Evolutionary conservation across 2,329 filamentous ascomycete genomes (phyloP).

Genomic region (Aspergillus sojae): DNA sequence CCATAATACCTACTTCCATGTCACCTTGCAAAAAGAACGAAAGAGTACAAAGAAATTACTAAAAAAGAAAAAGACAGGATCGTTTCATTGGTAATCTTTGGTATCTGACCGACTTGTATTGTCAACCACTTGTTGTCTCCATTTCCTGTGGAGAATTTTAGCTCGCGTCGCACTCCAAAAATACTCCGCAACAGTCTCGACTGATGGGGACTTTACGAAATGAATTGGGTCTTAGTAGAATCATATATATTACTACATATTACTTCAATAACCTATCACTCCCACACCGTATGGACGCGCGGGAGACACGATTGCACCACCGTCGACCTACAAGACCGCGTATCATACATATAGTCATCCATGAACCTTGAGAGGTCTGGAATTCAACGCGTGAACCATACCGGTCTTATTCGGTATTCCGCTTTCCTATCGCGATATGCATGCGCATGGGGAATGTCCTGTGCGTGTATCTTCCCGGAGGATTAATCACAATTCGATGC

Average conservation of each 20-base stretch:
- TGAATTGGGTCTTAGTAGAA: slow-evolving; percentile 2
- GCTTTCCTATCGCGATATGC: neutral
- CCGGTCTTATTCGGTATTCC: neutral
- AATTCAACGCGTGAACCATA: neutral
- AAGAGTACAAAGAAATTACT: neutral
- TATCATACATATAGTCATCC: neutral
- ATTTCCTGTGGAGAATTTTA: slow-evolving; percentile 5
- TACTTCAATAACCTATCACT: slow-evolving; percentile 1
- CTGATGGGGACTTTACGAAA: slow-evolving; percentile 1
- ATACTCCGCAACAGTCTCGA: slow-evolving; percentile 6
- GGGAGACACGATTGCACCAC: neutral
- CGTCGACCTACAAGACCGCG: neutral
- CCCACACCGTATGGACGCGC: neutral
- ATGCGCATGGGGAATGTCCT: neutral
- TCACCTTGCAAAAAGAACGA: neutral
- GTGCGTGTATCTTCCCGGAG: neutral
- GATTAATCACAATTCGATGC: slow-evolving; percentile 9
- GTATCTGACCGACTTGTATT: neutral
- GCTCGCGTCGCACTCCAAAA: slow-evolving; percentile 4
- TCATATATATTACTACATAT: slow-evolving; percentile 3
- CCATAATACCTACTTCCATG: neutral
- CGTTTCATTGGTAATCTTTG: neutral
- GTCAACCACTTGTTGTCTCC: neutral
- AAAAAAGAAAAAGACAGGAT: neutral
- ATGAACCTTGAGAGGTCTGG: neutral